phyloP scores from a whole-genome alignment of 2,329 filamentous ascomycete species.

The Colletotrichum chrysophilum region DNA sequence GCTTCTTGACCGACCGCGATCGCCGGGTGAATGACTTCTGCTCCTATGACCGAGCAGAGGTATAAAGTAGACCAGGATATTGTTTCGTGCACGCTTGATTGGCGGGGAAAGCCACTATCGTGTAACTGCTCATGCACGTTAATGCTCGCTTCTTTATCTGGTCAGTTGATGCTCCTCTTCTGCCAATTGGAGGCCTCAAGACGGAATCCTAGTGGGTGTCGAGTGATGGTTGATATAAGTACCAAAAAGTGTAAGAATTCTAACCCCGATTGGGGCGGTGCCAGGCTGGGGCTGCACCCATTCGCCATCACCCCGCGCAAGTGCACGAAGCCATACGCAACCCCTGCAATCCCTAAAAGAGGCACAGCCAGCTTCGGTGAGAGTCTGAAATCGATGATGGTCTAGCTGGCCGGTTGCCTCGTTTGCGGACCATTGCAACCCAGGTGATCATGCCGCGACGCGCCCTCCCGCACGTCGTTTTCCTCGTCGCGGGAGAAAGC shows the following conservation, averaged over 20 bases:
- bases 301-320: slow-evolving; percentile 4
- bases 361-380: slow-evolving; percentile 12
- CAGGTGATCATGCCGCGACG: neutral
- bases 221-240: neutral
- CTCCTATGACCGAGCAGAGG: neutral
- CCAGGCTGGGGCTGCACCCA: neutral
- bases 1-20: neutral
- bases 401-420: neutral
- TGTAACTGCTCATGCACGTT: slow-evolving; percentile 68
- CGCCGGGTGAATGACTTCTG: neutral
- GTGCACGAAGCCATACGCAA: neutral
- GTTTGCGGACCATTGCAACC: neutral
- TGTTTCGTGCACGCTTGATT: neutral
- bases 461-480: slow-evolving; percentile 1
- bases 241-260: neutral
- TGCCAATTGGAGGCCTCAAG: slow-evolving; percentile 5
- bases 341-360: neutral
- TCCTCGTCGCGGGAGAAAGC: neutral
- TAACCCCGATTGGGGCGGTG: slow-evolving; percentile 1
- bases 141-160: slow-evolving; percentile 52
- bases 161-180: neutral
- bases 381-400: neutral
- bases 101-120: slow-evolving; percentile 25
- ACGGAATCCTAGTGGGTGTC: neutral
- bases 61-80: neutral